Conservation (phyloP, 805 yeast genomes). For the Gaillardinia entomophila region DNA sequence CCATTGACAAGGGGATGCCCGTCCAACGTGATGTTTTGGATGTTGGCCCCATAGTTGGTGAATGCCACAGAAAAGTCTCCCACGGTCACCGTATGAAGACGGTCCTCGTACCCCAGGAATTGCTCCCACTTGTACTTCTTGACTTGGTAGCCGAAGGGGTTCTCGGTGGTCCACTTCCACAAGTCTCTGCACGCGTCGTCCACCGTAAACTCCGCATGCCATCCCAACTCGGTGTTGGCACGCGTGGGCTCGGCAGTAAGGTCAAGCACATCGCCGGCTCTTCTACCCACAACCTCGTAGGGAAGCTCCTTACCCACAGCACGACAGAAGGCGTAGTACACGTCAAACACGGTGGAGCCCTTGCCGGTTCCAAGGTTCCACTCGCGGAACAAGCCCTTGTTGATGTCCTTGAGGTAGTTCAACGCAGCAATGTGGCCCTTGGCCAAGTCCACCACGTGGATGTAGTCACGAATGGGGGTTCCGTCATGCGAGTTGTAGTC, state of each 20-base stretch:
- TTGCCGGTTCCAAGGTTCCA: slow-evolving; percentile 83
- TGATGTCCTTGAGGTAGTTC: slow-evolving; percentile 39
- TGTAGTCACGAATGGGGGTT: slow-evolving; percentile 76
- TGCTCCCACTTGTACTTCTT: slow-evolving; percentile 28
- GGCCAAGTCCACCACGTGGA: slow-evolving; percentile 77
- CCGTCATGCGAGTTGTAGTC: slow-evolving; percentile 73
- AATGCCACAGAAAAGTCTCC: slow-evolving; percentile 33
- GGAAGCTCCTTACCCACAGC: slow-evolving; percentile 64
- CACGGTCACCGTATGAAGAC: slow-evolving; percentile 32
- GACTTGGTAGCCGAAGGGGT: slow-evolving; percentile 55
- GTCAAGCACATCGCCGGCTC: slow-evolving; percentile 72
- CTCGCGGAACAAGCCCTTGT: slow-evolving; percentile 55
- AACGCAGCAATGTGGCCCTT: slow-evolving; percentile 72
- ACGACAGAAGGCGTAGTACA: slow-evolving; percentile 55
- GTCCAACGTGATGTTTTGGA: slow-evolving; percentile 36
- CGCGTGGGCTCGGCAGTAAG: slow-evolving; percentile 67
- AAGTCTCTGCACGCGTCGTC: slow-evolving; percentile 65
- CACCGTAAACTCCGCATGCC: slow-evolving; percentile 54
- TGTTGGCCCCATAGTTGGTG: slow-evolving; percentile 47
- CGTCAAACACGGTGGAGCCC: slow-evolving; percentile 75
- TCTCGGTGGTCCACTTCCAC: slow-evolving; percentile 71
- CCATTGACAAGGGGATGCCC: slow-evolving; percentile 37
- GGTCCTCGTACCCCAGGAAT: slow-evolving; percentile 22
- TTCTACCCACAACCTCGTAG: slow-evolving; percentile 57
- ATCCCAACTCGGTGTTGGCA: slow-evolving; percentile 59